Evolutionary conservation across 169 alveolate genomes (phyloP), one percentile per base, ranked within the genome.

Genomic region (Cryptosporidium sp.): DNA sequence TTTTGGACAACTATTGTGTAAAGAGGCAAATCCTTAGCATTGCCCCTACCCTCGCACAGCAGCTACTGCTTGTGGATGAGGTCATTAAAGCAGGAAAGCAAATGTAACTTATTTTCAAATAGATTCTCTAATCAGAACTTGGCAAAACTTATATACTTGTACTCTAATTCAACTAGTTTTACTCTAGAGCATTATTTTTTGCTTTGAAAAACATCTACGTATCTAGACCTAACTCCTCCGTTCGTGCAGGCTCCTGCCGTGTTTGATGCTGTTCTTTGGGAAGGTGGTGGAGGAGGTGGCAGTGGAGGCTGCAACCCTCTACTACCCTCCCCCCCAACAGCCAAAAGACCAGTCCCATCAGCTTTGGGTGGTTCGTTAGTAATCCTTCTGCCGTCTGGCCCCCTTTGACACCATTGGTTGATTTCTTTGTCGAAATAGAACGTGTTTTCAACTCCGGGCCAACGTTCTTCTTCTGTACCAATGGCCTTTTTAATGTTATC

Each of bases 11-110:
- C 96, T 97, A 96, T 91, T 93, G 97, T 69, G 99, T 97, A 31
- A 98, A 98, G 96, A 94, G 96, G 89, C 98, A 97, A 85, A 95
- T 96, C 91, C 85, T 98, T 39, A 97, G 98, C 87, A 94, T 98
- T 84, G 99, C 99, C 33, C 99, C 99, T 43, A 97, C 98, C n/a
- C 97, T 98, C 52, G 99, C 99, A 51, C 98, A 98, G 95, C 98
- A 98, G 94, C 94, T 98, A 85, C 94, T 98, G 33, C 96, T 97
- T 73, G 99, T 98, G 26, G 99, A 98, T 91, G 99, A 98, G 91
- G 97, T 98, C 31, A 96, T 98, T 86, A 96, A 97, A 94, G 99
- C 99, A 3, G 99, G 99, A 65, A 96, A 95, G 91, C 97, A 97
- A 48, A 98, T 98, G 98, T 65, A 43, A 62, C 74, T 91, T 37